A percentile compares a stretch with the other conserved stretches of the same genome.
phyloP scores from a whole-genome alignment of 1,284 basidiomycete species.

The Puccinia horiana region DNA sequence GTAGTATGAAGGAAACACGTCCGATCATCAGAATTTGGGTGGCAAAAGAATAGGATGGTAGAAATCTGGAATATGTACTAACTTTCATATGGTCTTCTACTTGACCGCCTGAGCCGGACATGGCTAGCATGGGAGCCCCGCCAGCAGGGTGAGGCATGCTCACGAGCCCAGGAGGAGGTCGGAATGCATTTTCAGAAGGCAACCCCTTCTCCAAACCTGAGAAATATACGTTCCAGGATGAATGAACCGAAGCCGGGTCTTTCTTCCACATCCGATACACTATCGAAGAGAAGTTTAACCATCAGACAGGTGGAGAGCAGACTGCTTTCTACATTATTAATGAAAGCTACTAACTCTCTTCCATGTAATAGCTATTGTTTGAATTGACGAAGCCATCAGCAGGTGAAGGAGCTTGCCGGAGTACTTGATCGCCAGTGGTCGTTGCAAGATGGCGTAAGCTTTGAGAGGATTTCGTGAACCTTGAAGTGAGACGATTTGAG shows the following conservation, averaged over 20 bases:
- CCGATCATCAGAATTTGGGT: neutral
- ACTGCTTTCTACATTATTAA: neutral
- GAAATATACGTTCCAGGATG: slow-evolving; percentile 95
- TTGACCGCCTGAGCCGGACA: slow-evolving; percentile 64
- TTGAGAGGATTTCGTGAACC: slow-evolving; percentile 25
- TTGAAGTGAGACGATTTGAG: slow-evolving; percentile 20
- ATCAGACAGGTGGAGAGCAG: neutral
- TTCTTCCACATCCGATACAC: slow-evolving; percentile 58
- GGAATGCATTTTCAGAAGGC: slow-evolving; percentile 78
- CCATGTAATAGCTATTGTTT: slow-evolving; percentile 49
- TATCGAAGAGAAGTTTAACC: neutral
- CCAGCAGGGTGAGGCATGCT: slow-evolving; percentile 65
- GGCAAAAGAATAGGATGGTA: neutral
- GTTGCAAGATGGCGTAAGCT: slow-evolving; percentile 38
- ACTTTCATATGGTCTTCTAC: slow-evolving; percentile 95
- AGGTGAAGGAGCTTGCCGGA: slow-evolving; percentile 46
- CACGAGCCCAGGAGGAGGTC: slow-evolving; percentile 71
- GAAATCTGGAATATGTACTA: slow-evolving; percentile 51
- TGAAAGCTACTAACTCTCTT: slow-evolving; percentile 39
- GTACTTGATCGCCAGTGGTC: slow-evolving; percentile 34
- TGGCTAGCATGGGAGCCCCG: slow-evolving; percentile 77
- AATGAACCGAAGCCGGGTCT: slow-evolving; percentile 84
- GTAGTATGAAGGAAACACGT: slow-evolving; percentile 13
- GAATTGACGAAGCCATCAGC: slow-evolving; percentile 48
- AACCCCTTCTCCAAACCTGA: slow-evolving; percentile 87